These are phyloP conservation scores for Microbotryum silenes-acaulis DNA, from an alignment of 1,284 basidiomycete species.

Conservation along the genomic window DNA sequence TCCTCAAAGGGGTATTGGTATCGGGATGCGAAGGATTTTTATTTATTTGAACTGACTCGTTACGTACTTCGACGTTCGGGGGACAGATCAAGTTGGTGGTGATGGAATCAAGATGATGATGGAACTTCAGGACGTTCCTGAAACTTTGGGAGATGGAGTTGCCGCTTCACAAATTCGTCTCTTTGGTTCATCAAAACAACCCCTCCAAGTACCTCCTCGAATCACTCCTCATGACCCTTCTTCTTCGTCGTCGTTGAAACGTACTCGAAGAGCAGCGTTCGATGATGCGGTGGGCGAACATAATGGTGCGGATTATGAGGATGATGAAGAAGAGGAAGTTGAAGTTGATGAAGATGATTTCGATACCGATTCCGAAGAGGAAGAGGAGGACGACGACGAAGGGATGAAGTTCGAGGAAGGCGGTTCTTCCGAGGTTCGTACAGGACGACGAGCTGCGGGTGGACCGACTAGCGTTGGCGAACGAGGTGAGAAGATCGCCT, in stretches of 20 bases:
- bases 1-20: no score
- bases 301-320: slow-evolving; percentile 41
- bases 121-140: slow-evolving; percentile 77
- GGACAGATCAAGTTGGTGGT: slow-evolving; percentile 42
- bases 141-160: slow-evolving; percentile 77
- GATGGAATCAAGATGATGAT: slow-evolving; percentile 98
- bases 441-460: neutral
- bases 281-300: slow-evolving; percentile 48
- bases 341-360: slow-evolving; percentile 44
- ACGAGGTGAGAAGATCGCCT: slow-evolving; percentile 18
- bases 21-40: neutral
- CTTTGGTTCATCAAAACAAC: slow-evolving; percentile 67
- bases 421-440: neutral
- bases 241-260: slow-evolving; percentile 18
- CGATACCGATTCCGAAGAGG: slow-evolving; percentile 40
- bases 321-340: slow-evolving; percentile 39
- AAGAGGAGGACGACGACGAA: slow-evolving; percentile 15
- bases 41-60: no score
- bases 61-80: neutral
- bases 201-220: slow-evolving; percentile 44
- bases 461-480: slow-evolving; percentile 2
- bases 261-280: slow-evolving; percentile 36
- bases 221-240: slow-evolving; percentile 32
- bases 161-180: slow-evolving; percentile 74
- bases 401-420: slow-evolving; percentile 8